Evolutionary conservation across 2,329 filamentous ascomycete genomes (phyloP), one percentile per base, ranked within the genome.

Genomic region (Ophiostoma pallidulum): DNA sequence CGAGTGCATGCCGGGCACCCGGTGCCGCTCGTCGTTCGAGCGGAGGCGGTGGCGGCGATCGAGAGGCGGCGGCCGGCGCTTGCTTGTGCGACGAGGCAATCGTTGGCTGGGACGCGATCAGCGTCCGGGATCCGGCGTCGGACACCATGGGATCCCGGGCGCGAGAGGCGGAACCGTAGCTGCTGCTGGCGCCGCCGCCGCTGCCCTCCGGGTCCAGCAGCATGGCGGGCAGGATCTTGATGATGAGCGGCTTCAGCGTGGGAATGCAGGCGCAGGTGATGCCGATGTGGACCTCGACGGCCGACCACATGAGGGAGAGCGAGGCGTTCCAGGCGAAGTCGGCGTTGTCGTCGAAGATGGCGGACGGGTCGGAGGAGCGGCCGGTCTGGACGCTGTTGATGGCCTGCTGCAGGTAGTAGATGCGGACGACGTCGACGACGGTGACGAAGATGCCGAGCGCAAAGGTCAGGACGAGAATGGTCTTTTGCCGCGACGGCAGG

Each of bases 211-310:
- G 71, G 48, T 77, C 73, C 52, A 76, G 62, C 9, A 80, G 60
- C 66, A 79, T 75, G 18, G 68, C 63, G 3, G 77, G 77, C n/a
- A 80, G 64, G 45, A 80, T 70, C 50, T 72, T 72, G 54, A 86
- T 77, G 47, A 91, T 80, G 7, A 97, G 70, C 1, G 91, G 90
- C 61, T 96, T 96, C 52, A 96, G 68, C 0, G 85, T 91, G 8
- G 91, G 91, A n/a, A 96, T 85, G 58, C 89, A 95, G 36, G 85
- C 90, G 60, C 87, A 94, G 54, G 89, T 83, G 56, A 96, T 89
- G 16, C 88, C 90, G 1, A 94, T 72, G 55, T 94, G 92, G 59
- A 95, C 88, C 63, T 96, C 90, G 46, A 96, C 80, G 12, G 84
- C 85, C 14, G 86, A 91, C 91, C 90, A 97, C 86, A 95, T 91